These are phyloP conservation scores for Botryobasidium botryosum DNA, from an alignment of 768 basidiomycete genomes.

Conservation along the genomic window DNA sequence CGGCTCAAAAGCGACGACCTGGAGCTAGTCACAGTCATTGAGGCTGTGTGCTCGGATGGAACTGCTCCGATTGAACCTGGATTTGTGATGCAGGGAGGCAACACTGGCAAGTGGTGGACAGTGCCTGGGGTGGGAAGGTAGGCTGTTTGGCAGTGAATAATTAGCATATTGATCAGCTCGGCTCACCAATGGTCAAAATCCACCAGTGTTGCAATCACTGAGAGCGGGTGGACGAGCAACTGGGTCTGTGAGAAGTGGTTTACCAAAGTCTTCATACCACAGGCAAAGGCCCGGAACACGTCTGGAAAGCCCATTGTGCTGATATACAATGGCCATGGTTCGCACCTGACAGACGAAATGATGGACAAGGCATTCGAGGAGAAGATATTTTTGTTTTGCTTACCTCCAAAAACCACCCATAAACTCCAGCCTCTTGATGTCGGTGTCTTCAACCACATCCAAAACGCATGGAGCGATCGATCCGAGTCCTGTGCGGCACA, in stretches of 20 bases:
- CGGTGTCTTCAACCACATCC: conserved; percentile 23
- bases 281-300: conserved; percentile 17
- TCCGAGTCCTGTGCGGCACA: too few relatives aligned
- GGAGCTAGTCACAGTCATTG: conserved; percentile 32
- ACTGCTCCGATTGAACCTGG: conserved; percentile 7
- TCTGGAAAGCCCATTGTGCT: conserved; percentile 24
- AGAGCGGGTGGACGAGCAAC: conserved; percentile 30
- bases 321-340: conserved; percentile 29
- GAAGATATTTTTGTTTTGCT: conserved; percentile 20
- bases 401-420: conserved; percentile 29
- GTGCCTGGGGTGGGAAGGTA: too few relatives aligned
- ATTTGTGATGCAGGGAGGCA: not conserved
- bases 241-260: conserved; percentile 25
- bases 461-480: too few relatives aligned
- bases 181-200: too few relatives aligned
- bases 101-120: too few relatives aligned
- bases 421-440: conserved; percentile 29
- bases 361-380: conserved; percentile 17
- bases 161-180: too few relatives aligned
- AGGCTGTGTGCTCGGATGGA: conserved; percentile 28
- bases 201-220: conserved; percentile 22
- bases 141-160: too few relatives aligned
- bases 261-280: conserved; percentile 23
- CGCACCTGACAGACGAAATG: conserved; percentile 21
- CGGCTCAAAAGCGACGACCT: conserved; percentile 20